Evolutionary conservation across 148 eudicot species (phyloP).

Genomic region (Cornus kousa): DNA sequence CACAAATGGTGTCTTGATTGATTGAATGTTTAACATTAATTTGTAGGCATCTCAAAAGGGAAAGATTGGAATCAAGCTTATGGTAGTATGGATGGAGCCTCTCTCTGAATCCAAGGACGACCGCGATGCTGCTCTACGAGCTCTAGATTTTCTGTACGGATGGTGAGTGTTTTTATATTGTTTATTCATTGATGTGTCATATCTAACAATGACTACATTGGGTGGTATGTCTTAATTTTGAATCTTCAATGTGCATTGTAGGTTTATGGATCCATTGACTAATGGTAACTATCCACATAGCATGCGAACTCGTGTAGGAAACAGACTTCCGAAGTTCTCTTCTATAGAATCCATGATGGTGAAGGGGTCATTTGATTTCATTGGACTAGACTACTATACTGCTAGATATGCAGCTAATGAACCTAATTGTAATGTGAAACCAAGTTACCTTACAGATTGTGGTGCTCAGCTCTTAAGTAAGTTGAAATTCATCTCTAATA

Average conservation of each 20-base stretch:
- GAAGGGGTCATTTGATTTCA: constrained; percentile 44
- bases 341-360: constrained; percentile 14
- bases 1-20: too few species aligned
- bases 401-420: constrained; percentile 39
- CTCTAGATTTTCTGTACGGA: constrained; percentile 50
- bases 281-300: constrained; percentile 18
- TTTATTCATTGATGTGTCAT: too few species aligned
- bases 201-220: too few species aligned
- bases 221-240: too few species aligned
- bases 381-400: constrained; percentile 57
- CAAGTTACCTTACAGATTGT: too few species aligned
- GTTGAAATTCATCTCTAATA: too few species aligned
- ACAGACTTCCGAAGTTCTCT: constrained; percentile 28
- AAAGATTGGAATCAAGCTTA: constrained; percentile 40
- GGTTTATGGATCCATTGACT: constrained; percentile 35
- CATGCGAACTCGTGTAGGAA: constrained; percentile 18
- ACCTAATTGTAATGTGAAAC: neutral
- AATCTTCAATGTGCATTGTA: neutral
- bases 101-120: constrained; percentile 20
- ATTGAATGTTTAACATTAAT: too few species aligned
- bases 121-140: constrained; percentile 31
- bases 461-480: too few species aligned
- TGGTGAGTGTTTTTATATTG: constrained; percentile 28
- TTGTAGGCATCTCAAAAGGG: constrained; percentile 43
- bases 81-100: constrained; percentile 39